phyloP scores from a whole-genome alignment of 306 rosid species.

The Ochetophila trinervis region DNA sequence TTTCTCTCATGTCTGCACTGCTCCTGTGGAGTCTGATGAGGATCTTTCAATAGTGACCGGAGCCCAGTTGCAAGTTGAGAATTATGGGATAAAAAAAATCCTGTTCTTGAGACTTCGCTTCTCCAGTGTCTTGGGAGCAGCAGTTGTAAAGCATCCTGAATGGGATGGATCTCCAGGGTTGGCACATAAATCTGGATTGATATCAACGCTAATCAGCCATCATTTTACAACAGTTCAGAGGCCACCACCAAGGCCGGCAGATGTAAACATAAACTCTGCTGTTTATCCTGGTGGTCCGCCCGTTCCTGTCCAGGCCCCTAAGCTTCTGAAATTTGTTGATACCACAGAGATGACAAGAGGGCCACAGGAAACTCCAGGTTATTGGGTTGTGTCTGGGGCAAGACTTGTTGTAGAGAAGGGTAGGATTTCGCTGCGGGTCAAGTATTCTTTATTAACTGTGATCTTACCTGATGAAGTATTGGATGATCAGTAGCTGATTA shows the following conservation, averaged over 20 bases:
- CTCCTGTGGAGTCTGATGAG: conserved; percentile 85
- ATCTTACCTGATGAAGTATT: conserved; percentile 60
- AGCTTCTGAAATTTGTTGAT: conserved; percentile 87
- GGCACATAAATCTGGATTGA: conserved; percentile 85
- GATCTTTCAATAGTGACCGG: conserved; percentile 85
- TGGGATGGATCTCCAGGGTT: conserved; percentile 95
- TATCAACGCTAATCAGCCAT: conserved; percentile 91
- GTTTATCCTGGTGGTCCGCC: conserved; percentile 98
- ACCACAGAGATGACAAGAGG: conserved; percentile 93
- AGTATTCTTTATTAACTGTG: conserved; percentile 75
- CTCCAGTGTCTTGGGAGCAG: conserved; percentile 68
- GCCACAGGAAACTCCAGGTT: conserved; percentile 92
- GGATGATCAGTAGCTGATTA: conserved; percentile 46
- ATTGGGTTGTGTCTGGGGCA: conserved; percentile 98
- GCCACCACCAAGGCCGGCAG: conserved; percentile 89
- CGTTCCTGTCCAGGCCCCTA: conserved; percentile 79
- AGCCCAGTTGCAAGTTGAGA: conserved; percentile 86
- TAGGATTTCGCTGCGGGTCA: conserved; percentile 73
- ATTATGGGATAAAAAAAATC: conserved; percentile 73
- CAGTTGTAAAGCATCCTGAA: conserved; percentile 64
- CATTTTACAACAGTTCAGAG: conserved; percentile 81
- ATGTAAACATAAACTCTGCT: conserved; percentile 90
- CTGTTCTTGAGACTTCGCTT: conserved; percentile 75
- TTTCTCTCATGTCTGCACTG: conserved; percentile 95
- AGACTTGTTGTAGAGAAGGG: conserved; percentile 87